Evolutionary conservation across 352 stramenopile genomes (phyloP), one percentile per base, ranked within the genome.

Genomic region (Phytopythium delawarense): DNA sequence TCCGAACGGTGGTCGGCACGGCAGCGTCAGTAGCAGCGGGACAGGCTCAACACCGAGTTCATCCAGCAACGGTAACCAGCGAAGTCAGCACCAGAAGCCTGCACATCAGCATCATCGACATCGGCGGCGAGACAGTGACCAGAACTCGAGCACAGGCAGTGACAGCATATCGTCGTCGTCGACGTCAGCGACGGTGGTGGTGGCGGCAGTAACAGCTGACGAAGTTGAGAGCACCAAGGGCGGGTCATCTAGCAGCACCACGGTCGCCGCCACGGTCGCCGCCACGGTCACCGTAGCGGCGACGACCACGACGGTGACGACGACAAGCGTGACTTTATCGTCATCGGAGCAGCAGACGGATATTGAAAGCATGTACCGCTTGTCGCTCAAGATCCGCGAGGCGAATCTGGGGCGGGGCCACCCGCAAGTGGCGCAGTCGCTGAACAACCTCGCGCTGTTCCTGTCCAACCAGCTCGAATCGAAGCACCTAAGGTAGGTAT

Each of bases 371-470:
- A 81, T 94, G 76, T 94, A 94, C 74, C 79, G 81, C 32, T 70
- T 76, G 34, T 92, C 82, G 23, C 79, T 94, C 13, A 78, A 84
- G 62, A 94, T 94, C 63, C 82, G 82, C 11, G 81, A 94, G 57
- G 69, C 70, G 51, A 83, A 72, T 5, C 69, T 91, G 50, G 81
- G 81, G 6, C 72, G 78, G 51, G 85, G 83, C 34, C 85, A 94
- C 51, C 85, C 82, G 13, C 82, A 92, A 59, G 85, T 94, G 37
- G 85, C 82, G 16, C 82, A 90, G 54, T 91, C 81, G 45, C 65
- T 94, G 16, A 94, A 94, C 67, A 94, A 94, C 60, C 61, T 94
- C 9, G 84, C 82, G 21, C 70, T 90, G 15, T 90, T 86, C 61
- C 59, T 91, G 46, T 88, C 80, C 5, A 84, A 83, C 52, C 78